phyloP scores from a whole-genome alignment of 2,329 filamentous ascomycete species.

The Hysterium pulicare region DNA sequence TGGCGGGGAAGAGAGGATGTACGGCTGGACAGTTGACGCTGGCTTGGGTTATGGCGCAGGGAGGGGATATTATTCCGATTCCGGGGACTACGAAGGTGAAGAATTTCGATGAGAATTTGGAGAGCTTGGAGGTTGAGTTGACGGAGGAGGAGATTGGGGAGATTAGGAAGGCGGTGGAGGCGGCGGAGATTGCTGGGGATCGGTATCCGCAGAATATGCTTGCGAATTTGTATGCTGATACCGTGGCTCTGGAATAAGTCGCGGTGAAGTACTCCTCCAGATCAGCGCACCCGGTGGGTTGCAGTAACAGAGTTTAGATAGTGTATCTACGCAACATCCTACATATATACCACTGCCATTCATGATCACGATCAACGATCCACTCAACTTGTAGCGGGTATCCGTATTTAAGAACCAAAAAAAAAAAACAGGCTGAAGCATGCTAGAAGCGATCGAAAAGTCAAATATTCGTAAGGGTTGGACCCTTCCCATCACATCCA shows the following conservation, averaged over 20 bases:
- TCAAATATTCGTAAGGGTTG: no score
- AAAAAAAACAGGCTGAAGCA: no score
- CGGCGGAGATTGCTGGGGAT: not conserved
- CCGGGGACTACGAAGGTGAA: slow-evolving; percentile 34
- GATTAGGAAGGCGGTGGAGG: not conserved
- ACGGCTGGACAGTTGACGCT: slow-evolving; percentile 52
- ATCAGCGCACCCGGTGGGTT: no score
- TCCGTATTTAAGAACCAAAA: no score
- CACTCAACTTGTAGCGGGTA: no score
- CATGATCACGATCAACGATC: no score
- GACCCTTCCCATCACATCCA: no score
- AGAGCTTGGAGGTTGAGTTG: slow-evolving; percentile 2
- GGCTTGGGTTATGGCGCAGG: slow-evolving; percentile 20
- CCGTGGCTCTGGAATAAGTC: not conserved
- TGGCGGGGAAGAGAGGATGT: slow-evolving; percentile 45
- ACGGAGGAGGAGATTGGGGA: slow-evolving; percentile 2
- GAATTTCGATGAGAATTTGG: slow-evolving; percentile 6
- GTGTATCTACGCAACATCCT: no score
- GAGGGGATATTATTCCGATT: slow-evolving; percentile 51
- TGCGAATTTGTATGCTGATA: not conserved
- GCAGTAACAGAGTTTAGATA: no score
- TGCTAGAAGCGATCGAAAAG: no score
- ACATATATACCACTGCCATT: no score
- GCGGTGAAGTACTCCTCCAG: no score
- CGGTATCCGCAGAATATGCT: not conserved